These are phyloP conservation scores for Pseudomassariella vexata DNA, from an alignment of 2,329 filamentous ascomycete species.

Conservation along the genomic window DNA sequence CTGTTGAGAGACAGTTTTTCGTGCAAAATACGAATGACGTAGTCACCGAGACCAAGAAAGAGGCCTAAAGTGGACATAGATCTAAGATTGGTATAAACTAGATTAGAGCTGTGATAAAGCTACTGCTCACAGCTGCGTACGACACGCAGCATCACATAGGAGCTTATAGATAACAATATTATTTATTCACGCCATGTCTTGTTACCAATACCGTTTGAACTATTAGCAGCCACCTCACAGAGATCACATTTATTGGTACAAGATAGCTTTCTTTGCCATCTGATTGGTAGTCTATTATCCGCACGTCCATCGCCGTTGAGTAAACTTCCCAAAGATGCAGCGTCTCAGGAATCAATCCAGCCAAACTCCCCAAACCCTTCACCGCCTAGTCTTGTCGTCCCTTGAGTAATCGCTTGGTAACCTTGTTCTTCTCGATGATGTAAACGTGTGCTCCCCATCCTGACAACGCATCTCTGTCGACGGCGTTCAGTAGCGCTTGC, in stretches of 20 bases:
- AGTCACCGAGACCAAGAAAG: conserved; percentile 45
- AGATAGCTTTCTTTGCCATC: conserved; percentile 10
- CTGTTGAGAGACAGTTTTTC: conserved; percentile 64
- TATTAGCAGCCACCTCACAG: background rate
- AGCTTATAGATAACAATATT: background rate
- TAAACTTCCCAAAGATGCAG: background rate
- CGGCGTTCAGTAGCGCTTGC: conserved; percentile 88
- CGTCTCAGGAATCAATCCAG: conserved; percentile 1
- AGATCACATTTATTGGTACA: conserved; percentile 14
- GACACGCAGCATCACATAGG: background rate
- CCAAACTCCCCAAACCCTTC: background rate
- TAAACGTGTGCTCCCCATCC: conserved; percentile 99
- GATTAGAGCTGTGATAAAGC: conserved; percentile 10
- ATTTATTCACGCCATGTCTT: too few species aligned
- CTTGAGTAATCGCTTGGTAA: conserved; percentile 97
- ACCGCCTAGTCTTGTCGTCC: conserved; percentile 77
- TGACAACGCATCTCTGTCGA: conserved; percentile 92
- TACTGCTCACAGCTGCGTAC: background rate
- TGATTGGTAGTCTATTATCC: conserved; percentile 9
- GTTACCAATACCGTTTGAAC: too few species aligned
- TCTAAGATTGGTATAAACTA: conserved; percentile 12
- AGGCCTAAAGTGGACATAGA: conserved; percentile 22
- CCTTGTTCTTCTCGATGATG: conserved; percentile 99
- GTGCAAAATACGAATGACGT: conserved; percentile 40
- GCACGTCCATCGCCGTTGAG: conserved; percentile 4